Evolutionary conservation across 2,329 filamentous ascomycete species (phyloP), one percentile per base, ranked within the genome.

Genomic region (Stachybotrys chartarum): DNA sequence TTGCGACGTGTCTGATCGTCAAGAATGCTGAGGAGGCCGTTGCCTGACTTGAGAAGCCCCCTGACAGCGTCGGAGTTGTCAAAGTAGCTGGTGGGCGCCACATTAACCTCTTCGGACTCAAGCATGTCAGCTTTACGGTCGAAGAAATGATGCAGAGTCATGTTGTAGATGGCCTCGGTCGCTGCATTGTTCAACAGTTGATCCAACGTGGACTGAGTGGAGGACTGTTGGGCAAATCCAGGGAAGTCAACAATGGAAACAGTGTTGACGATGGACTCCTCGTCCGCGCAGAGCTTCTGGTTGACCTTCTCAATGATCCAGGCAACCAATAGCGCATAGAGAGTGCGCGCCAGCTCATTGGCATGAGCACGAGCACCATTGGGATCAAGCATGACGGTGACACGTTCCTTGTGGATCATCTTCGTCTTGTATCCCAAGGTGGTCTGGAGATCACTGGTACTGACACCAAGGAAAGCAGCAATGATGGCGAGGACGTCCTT

Each of bases 321-420:
- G 16, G 93, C 91, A 14, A 97, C 93, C 7, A 99, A 79, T 8
- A 99, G 84, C 6, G 92, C 93, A 74, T 99, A 99, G 0, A 99
- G 77, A 0, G 93, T 97, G 53, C 93, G 83, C 5, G 94, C 92
- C 51, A 99, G 82, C 71, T 97, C 94, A 66, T 97, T 92, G 16
- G 94, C 94, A 63, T 97, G 97, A 45, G 85, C 87, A 52, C 91
- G 87, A 50, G 94, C 94, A 45, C 94, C 94, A 56, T 85, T 86
- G 7, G 93, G 90, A 67, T 99, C 94, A 39, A 99, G 82, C 92
- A 99, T 96, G 61, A 99, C 90, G 0, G 94, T 99, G n/a, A 99
- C 94, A 54, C 94, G 87, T 77, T 99, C 94, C 60, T 91, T 88
- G 67, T 95, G 90, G 55, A 99, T 87, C 63, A 94, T 97, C 78